These are phyloP conservation scores for Ophiostoma ulmi DNA, from an alignment of 2,329 filamentous ascomycete species.

Conservation along the genomic window DNA sequence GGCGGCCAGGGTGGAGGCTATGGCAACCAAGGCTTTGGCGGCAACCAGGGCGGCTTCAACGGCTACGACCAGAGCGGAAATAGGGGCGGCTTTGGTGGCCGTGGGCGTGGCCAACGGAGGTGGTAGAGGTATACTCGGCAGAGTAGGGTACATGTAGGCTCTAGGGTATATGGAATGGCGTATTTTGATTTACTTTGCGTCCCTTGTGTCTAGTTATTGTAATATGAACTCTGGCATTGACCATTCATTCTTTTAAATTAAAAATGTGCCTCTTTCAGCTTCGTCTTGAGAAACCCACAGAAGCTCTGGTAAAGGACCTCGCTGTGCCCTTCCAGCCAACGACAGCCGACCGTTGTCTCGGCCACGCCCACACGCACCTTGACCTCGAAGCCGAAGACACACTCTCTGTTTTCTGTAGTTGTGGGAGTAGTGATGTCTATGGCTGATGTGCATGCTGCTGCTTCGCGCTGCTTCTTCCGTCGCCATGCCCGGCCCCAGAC, in stretches of 20 bases:
- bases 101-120: conserved; percentile 32
- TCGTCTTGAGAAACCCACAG: conserved; percentile 67
- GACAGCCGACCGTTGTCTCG: conserved; percentile 47
- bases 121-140: conserved; percentile 21
- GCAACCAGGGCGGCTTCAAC: conserved; percentile 34
- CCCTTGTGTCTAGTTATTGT: background rate
- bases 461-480: conserved; percentile 47
- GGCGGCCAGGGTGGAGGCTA: conserved; percentile 45
- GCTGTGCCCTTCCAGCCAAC: conserved; percentile 74
- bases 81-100: conserved; percentile 32
- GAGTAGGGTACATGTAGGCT: background rate
- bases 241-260: background rate
- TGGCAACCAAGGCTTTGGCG: conserved; percentile 35
- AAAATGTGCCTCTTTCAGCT: conserved; percentile 32
- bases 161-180: background rate
- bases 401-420: conserved; percentile 31
- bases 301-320: conserved; percentile 79
- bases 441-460: conserved; percentile 8
- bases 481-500: conserved; percentile 76
- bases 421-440: background rate
- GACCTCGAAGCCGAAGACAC: conserved; percentile 55
- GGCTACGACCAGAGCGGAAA: conserved; percentile 39
- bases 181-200: background rate
- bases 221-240: background rate
- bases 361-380: conserved; percentile 40